These are phyloP conservation scores for Diaporthe nobilis DNA, from an alignment of 2,329 filamentous ascomycete genomes.

Conservation along the genomic window DNA sequence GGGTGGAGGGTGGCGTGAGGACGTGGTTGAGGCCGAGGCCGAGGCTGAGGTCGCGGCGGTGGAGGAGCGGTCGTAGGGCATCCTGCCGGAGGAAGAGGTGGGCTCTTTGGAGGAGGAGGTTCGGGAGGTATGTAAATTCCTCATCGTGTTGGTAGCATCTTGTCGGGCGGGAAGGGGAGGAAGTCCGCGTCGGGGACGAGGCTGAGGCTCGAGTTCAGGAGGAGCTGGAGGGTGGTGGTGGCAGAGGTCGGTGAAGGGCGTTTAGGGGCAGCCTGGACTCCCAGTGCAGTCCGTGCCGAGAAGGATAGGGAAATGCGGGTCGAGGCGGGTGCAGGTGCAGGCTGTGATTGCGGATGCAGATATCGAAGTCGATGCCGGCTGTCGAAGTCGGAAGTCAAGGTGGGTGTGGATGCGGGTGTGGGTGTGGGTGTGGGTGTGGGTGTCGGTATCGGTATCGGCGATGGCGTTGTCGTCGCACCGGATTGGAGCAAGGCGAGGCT, in stretches of 20 bases:
- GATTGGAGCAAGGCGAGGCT: not conserved
- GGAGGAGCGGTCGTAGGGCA: constrained; percentile 44
- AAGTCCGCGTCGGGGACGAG: not conserved
- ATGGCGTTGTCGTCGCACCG: not conserved
- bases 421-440: not conserved
- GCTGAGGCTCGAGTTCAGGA: constrained; percentile 4
- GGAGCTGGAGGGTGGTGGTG: not conserved
- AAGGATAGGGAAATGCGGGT: constrained; percentile 1
- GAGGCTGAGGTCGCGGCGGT: constrained; percentile 64
- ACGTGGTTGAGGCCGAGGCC: constrained; percentile 58
- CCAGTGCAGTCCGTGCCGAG: not conserved
- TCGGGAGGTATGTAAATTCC: constrained; percentile 44
- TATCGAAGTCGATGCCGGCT: constrained; percentile 1
- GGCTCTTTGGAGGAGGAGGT: constrained; percentile 40
- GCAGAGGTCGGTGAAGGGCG: constrained; percentile 16
- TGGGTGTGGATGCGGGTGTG: not conserved
- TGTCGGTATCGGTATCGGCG: not conserved
- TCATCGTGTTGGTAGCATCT: constrained; percentile 47
- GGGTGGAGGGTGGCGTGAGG: constrained; percentile 60
- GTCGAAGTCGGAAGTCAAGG: not conserved
- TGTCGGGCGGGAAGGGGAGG: constrained; percentile 32
- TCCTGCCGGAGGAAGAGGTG: constrained; percentile 36
- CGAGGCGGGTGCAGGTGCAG: not conserved
- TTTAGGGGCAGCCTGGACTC: constrained; percentile 7
- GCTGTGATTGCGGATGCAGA: constrained; percentile 5